Conservation (phyloP, 139 green algal genomes). For the Coelastrella sp. region DNA sequence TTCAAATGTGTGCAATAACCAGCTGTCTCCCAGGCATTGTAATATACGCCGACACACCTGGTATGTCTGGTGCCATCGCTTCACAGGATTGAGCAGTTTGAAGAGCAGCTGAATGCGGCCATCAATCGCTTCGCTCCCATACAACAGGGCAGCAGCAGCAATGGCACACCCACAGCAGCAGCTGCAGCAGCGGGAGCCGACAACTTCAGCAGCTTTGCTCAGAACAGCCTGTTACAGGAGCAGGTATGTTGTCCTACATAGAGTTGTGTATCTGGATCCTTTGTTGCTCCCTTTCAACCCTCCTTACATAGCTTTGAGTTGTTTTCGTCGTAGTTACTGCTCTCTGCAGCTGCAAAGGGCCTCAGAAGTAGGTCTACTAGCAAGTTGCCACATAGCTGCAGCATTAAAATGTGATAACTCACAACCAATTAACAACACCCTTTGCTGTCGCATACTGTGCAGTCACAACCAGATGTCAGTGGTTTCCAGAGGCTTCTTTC, state of each 20-base stretch:
- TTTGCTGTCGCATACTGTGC: background rate
- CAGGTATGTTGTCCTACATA: background rate
- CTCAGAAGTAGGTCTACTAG: too few relatives aligned
- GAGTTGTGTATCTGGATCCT: too few relatives aligned
- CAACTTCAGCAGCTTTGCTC: background rate
- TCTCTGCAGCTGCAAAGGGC: too few relatives aligned
- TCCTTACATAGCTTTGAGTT: too few relatives aligned
- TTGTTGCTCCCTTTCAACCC: too few relatives aligned
- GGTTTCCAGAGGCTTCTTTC: background rate
- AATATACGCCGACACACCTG: too few relatives aligned
- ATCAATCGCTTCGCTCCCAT: constrained; percentile 24
- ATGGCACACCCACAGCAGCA: background rate
- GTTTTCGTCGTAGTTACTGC: too few relatives aligned
- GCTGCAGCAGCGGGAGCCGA: background rate
- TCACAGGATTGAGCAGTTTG: constrained; percentile 42
- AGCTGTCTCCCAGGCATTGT: too few relatives aligned
- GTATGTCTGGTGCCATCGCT: background rate
- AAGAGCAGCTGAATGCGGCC: constrained; percentile 42
- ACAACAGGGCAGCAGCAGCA: background rate
- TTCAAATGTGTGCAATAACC: too few relatives aligned
- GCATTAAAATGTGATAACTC: too few relatives aligned
- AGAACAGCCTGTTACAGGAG: background rate
- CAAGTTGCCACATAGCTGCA: too few relatives aligned
- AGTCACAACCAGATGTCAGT: background rate
- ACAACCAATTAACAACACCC: too few relatives aligned